Evolutionary conservation across 352 stramenopile genomes (phyloP).

Genomic region (Pythium coloratum): DNA sequence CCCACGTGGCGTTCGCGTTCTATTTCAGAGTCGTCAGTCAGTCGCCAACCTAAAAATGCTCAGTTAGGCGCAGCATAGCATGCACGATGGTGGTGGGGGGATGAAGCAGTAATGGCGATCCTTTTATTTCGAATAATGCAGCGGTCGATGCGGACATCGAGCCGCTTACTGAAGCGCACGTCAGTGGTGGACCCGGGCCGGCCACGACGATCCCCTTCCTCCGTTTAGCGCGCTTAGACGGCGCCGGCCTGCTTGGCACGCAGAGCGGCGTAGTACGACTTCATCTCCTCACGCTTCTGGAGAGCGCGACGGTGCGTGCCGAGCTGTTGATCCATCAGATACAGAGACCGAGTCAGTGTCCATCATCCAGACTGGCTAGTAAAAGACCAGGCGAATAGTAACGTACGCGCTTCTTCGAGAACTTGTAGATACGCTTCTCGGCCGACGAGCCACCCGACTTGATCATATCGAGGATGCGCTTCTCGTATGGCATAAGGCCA

Average conservation of each 20-base stretch:
- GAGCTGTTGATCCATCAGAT: conserved; percentile 64
- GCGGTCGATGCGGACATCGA: conserved; percentile 35
- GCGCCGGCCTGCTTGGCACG: conserved; percentile 93
- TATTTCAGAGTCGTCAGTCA: background rate
- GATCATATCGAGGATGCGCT: conserved; percentile 99
- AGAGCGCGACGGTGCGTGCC: conserved; percentile 97
- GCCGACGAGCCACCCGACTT: conserved; percentile 96
- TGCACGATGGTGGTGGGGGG: conserved; percentile 12
- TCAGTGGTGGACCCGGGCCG: conserved; percentile 27
- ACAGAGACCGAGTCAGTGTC: background rate
- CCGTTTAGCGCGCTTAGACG: conserved; percentile 34
- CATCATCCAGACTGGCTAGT: conserved; percentile 9
- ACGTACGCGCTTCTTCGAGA: conserved; percentile 96
- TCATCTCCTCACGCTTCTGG: conserved; percentile 99
- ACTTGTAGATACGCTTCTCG: conserved; percentile 99
- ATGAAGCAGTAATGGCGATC: conserved; percentile 59
- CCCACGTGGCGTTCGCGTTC: background rate
- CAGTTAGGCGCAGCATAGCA: conserved; percentile 16
- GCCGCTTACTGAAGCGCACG: conserved; percentile 22
- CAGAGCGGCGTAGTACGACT: conserved; percentile 96
- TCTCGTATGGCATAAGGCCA: conserved; percentile 98
- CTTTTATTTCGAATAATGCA: conserved; percentile 68
- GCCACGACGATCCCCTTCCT: conserved; percentile 30
- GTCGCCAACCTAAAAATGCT: background rate
- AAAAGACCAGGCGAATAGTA: background rate